phyloP scores from a whole-genome alignment of 768 basidiomycete species.

The Pleurotus cornucopiae region DNA sequence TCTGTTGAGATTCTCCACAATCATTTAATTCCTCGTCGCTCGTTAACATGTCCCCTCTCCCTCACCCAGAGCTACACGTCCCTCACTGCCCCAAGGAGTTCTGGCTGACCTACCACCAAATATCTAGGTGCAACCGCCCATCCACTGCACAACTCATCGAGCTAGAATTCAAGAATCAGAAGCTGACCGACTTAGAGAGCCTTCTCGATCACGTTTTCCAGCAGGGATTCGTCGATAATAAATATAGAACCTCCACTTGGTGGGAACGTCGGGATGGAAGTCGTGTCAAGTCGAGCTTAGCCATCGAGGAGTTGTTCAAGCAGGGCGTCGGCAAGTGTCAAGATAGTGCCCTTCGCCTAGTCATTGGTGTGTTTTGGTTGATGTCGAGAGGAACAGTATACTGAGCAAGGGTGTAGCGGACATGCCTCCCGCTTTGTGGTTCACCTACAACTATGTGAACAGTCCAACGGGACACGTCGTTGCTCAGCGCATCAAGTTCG shows the following conservation, averaged over 20 bases:
- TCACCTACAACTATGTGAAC: slow-evolving; percentile 37
- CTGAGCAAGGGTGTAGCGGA: slow-evolving; percentile 28
- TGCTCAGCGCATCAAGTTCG: slow-evolving; percentile 40
- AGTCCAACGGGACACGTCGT: slow-evolving; percentile 24
- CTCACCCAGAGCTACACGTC: neutral
- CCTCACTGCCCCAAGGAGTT: slow-evolving; percentile 28
- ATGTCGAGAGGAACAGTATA: neutral
- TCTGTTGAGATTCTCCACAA: neutral
- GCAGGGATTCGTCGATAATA: slow-evolving; percentile 39
- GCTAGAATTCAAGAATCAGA: slow-evolving; percentile 35
- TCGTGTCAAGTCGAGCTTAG: slow-evolving; percentile 29
- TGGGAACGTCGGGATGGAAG: slow-evolving; percentile 38
- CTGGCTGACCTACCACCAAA: slow-evolving; percentile 46
- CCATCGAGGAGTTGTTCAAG: slow-evolving; percentile 29
- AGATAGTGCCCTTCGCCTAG: slow-evolving; percentile 39
- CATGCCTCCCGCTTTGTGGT: slow-evolving; percentile 35
- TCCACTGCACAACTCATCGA: slow-evolving; percentile 44
- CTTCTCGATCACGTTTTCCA: slow-evolving; percentile 34
- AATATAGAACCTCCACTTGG: slow-evolving; percentile 35
- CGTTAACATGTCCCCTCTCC: neutral
- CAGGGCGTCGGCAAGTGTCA: slow-evolving; percentile 37
- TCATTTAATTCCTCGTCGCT: neutral
- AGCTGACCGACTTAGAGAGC: slow-evolving; percentile 41
- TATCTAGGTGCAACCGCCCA: slow-evolving; percentile 36
- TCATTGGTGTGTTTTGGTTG: slow-evolving; percentile 34